phyloP scores from a whole-genome alignment of 768 basidiomycete genomes.

The Grammothele lineata region DNA sequence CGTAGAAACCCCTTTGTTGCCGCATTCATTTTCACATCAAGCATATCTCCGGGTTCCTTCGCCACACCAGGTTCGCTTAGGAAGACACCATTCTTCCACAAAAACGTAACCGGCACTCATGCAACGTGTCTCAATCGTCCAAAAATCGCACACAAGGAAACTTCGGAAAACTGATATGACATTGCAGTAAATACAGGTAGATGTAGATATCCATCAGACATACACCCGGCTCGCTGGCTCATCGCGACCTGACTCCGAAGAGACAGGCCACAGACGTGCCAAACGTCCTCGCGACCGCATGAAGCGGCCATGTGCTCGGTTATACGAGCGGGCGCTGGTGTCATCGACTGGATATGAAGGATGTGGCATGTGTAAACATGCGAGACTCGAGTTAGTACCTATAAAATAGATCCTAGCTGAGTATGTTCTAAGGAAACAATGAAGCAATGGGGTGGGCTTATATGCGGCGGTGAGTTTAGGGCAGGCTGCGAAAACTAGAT shows the following conservation, averaged over 20 bases:
- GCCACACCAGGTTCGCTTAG: too few relatives aligned
- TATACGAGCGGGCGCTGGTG: conserved; percentile 55
- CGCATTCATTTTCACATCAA: too few relatives aligned
- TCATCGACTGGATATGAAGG: conserved; percentile 71
- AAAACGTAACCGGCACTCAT: too few relatives aligned
- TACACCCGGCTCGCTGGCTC: conserved; percentile 13
- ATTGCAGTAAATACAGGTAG: too few relatives aligned
- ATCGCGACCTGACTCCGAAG: conserved; percentile 4
- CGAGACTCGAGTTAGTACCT: conserved; percentile 75
- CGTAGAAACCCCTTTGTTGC: too few relatives aligned
- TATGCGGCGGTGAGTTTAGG: conserved; percentile 13
- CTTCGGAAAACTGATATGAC: too few relatives aligned
- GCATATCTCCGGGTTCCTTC: too few relatives aligned
- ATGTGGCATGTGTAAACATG: conserved; percentile 73
- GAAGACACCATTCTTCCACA: too few relatives aligned
- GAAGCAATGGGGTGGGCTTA: background rate
- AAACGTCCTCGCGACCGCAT: conserved; percentile 60
- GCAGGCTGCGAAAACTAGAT: too few relatives aligned
- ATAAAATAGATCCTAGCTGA: conserved; percentile 77
- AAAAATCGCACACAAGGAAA: too few relatives aligned
- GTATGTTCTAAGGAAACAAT: conserved; percentile 57
- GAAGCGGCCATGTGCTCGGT: conserved; percentile 55
- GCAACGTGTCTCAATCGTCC: too few relatives aligned
- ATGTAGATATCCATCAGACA: conserved; percentile 18
- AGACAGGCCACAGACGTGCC: conserved; percentile 26